These are phyloP conservation scores for Allium sativum DNA, from an alignment of 106 monocot genomes.

Conservation along the genomic window DNA sequence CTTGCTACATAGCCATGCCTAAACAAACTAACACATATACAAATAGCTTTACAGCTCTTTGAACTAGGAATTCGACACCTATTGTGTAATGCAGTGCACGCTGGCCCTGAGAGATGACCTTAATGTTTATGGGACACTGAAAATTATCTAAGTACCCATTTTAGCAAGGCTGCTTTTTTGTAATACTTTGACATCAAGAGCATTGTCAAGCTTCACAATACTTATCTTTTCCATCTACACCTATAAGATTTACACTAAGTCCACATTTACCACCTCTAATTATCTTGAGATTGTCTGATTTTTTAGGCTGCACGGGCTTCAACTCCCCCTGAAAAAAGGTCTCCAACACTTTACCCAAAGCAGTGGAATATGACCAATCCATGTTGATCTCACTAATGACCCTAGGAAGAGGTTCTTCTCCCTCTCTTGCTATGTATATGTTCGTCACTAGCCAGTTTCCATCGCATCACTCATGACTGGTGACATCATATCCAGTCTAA, in stretches of 20 bases:
- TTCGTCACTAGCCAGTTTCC: constrained; percentile 60
- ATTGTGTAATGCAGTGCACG: too few species aligned
- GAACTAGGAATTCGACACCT: too few species aligned
- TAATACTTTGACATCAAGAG: constrained; percentile 73
- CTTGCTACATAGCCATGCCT: too few species aligned
- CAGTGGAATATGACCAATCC: constrained; percentile 68
- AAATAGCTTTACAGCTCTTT: too few species aligned
- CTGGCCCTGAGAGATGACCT: too few species aligned
- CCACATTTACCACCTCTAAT: constrained; percentile 60
- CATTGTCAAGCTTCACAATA: constrained; percentile 79
- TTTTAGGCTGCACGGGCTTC: constrained; percentile 62
- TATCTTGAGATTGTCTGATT: constrained; percentile 86
- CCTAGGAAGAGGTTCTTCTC: constrained; percentile 48
- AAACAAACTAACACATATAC: too few species aligned
- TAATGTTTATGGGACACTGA: too few species aligned
- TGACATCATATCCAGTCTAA: constrained; percentile 91
- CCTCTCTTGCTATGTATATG: constrained; percentile 51
- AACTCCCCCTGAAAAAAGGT: constrained; percentile 44
- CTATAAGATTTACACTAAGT: constrained; percentile 70
- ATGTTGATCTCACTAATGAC: constrained; percentile 59
- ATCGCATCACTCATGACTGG: constrained; percentile 75
- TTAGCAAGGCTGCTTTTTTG: constrained; percentile 79
- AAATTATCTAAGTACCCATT: constrained; percentile 10
- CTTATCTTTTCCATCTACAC: constrained; percentile 90
- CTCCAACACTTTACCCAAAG: constrained; percentile 38